phyloP scores from a whole-genome alignment of 2,329 filamentous ascomycete genomes.

The Xylariaceae sp. region DNA sequence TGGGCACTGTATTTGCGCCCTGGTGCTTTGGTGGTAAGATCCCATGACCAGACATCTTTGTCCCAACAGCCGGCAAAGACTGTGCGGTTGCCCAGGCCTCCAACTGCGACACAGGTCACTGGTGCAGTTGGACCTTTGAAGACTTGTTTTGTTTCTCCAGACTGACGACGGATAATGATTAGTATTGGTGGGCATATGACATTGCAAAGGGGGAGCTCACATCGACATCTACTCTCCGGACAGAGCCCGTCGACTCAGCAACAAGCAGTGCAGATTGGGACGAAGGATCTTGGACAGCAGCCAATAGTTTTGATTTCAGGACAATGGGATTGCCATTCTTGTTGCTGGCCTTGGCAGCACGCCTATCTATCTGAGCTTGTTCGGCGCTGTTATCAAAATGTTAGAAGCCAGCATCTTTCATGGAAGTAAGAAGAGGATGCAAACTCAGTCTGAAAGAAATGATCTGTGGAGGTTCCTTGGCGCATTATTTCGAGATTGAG shows the following conservation, averaged over 20 bases:
- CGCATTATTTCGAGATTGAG: slow-evolving; percentile 38
- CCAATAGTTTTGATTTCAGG: slow-evolving; percentile 82
- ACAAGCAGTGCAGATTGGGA: slow-evolving; percentile 63
- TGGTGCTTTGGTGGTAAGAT: slow-evolving; percentile 52
- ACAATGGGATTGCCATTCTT: slow-evolving; percentile 76
- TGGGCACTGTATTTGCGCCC: slow-evolving; percentile 70
- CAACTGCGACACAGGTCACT: slow-evolving; percentile 70
- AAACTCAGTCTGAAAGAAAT: slow-evolving; percentile 93
- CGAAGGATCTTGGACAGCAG: slow-evolving; percentile 63
- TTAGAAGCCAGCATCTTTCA: slow-evolving; percentile 35
- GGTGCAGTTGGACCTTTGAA: slow-evolving; percentile 77
- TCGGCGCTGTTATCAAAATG: slow-evolving; percentile 42
- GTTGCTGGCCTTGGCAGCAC: slow-evolving; percentile 69
- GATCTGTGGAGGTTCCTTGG: slow-evolving; percentile 66
- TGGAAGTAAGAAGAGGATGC: slow-evolving; percentile 27
- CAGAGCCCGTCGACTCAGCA: slow-evolving; percentile 80
- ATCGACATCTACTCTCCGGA: slow-evolving; percentile 70
- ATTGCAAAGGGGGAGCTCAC: slow-evolving; percentile 41
- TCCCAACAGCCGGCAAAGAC: slow-evolving; percentile 94
- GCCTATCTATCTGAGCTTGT: slow-evolving; percentile 51
- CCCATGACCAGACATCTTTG: slow-evolving; percentile 85
- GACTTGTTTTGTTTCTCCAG: slow-evolving; percentile 39
- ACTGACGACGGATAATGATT: slow-evolving; percentile 36
- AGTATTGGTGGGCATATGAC: slow-evolving; percentile 2
- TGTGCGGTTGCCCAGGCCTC: slow-evolving; percentile 50